These are phyloP conservation scores for Lumnitzera littorea DNA, from an alignment of 345 rosid genomes.

Conservation along the genomic window DNA sequence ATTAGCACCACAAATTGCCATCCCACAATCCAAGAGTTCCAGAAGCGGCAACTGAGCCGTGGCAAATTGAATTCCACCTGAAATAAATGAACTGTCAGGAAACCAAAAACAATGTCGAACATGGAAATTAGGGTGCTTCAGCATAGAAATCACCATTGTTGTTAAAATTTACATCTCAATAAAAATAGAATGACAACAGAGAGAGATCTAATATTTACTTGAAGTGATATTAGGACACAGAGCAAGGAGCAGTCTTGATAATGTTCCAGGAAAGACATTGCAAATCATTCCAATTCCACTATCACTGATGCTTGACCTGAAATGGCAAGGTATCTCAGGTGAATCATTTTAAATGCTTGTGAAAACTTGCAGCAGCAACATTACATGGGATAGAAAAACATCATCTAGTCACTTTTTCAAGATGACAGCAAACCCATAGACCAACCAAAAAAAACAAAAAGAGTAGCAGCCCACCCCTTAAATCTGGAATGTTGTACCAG, in stretches of 20 bases:
- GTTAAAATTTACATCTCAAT: no score
- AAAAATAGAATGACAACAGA: neutral
- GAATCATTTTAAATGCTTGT: no score
- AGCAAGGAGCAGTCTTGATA: slow-evolving; percentile 82
- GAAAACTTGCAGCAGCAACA: no score
- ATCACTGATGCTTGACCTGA: slow-evolving; percentile 92
- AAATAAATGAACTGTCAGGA: neutral
- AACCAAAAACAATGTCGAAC: neutral
- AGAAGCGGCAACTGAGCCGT: slow-evolving; percentile 90
- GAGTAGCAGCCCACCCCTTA: no score
- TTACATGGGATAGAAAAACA: no score
- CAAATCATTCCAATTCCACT: slow-evolving; percentile 97
- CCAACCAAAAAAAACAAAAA: no score
- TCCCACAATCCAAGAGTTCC: slow-evolving; percentile 97
- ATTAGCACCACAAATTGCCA: slow-evolving; percentile 73
- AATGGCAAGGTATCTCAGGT: neutral
- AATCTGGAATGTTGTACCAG: no score
- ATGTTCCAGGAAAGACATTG: slow-evolving; percentile 73
- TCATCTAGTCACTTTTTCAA: no score
- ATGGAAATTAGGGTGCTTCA: neutral
- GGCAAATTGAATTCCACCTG: slow-evolving; percentile 99
- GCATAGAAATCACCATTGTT: neutral
- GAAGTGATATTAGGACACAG: slow-evolving; percentile 96
- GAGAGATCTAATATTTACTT: slow-evolving; percentile 45
- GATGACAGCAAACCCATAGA: no score